Percentiles rank a stretch among this genome's conserved stretches.
Conservation (phyloP, 345 rosid genomes). For the Populus ilicifolia region DNA sequence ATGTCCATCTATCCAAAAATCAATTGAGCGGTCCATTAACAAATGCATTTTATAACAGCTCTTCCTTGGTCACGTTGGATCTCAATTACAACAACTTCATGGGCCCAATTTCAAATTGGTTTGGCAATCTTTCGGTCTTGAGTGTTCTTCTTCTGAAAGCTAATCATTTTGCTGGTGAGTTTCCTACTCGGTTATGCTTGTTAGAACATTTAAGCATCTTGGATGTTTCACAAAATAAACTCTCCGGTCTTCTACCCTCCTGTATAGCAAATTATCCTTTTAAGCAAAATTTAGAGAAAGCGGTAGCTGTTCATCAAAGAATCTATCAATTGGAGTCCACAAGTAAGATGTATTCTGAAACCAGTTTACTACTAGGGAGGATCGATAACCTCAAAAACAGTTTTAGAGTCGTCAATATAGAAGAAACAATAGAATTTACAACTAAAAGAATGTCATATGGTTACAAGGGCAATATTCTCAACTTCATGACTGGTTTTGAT, state of each 20-base stretch:
- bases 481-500: not conserved
- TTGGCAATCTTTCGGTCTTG: not conserved
- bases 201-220: not conserved
- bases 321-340: too few species aligned
- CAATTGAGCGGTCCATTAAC: not conserved
- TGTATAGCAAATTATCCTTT: not conserved
- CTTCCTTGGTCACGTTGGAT: conserved; percentile 2
- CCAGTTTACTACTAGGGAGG: not conserved
- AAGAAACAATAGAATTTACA: not conserved
- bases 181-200: conserved; percentile 11
- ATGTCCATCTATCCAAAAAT: conserved; percentile 9
- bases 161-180: conserved; percentile 15
- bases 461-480: not conserved
- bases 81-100: conserved; percentile 11
- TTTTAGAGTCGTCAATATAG: not conserved
- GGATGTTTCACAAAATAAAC: conserved; percentile 16
- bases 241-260: conserved; percentile 7
- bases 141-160: conserved; percentile 18
- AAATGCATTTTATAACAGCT: not conserved
- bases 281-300: not conserved
- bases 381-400: not conserved
- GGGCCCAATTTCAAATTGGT: conserved; percentile 18
- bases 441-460: not conserved
- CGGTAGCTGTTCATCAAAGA: not conserved
- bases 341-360: too few species aligned